Base-by-base conservation (phyloP, 2,329 filamentous ascomycete species). In the Chrysoporthe deuterocubensis region DNA sequence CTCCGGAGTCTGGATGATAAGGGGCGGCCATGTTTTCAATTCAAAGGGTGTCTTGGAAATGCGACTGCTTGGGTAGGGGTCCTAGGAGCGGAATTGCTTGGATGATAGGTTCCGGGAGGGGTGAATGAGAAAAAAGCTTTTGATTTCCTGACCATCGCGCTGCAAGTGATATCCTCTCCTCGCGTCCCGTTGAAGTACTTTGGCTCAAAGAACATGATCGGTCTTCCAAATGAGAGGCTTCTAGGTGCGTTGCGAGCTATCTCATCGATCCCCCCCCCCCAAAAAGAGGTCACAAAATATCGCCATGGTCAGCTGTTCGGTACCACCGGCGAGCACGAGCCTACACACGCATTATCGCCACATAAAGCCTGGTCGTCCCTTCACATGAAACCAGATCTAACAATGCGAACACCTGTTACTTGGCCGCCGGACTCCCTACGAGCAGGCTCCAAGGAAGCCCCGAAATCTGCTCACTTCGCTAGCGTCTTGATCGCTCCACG, bases 1-100 rank as follows among this genome's bases (percentile, higher is more conserved):
- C 85, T 1, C 79, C 81, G 0, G 78, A 76, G 66, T 46, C 68
- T 60, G 62, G 60, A 5, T 69, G 42, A 67, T 32, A 11, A 18
- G 6, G 11, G 42, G 3, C 26, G 32, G 16, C 16, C 26, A 18
- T 21, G 14, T 26, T 37, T 61, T 11, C 16, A 48, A 43, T 34
- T 14, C 26, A 61, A 18, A 46, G n/a, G 26, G 50, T 14, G 26
- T 32, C 13, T 54, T 54, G 11, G 50, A 13, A 54, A 54, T 32
- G 50, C 50, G 26, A 7, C 21, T 34, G 4, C 21, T 32, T 54
- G 26, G 50, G 48, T 52, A 54, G 16, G 34, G 16, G n/a, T 40
- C 18, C 40, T 32, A 5, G 26, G 21, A 54, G 50, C 6, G 26
- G 50, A 3, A 14, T 13, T 54, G 9, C n/a, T 52, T 32, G 50